Evolutionary conservation across 768 basidiomycete species (phyloP).

Genomic region (Ramaria sp.): DNA sequence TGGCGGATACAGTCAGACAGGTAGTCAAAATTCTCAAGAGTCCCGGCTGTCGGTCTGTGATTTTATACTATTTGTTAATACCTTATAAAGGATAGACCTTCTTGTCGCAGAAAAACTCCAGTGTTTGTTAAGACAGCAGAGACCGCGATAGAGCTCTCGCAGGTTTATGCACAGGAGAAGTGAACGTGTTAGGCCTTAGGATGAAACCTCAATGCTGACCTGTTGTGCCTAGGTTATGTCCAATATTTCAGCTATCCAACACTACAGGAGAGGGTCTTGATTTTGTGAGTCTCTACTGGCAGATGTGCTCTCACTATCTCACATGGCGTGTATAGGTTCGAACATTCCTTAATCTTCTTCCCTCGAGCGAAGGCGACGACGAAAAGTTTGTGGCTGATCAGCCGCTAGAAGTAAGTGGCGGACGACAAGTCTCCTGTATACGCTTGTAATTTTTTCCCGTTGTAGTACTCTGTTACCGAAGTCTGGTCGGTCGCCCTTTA

Average conservation of each 20-base stretch:
- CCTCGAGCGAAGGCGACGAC: slow-evolving; percentile 75
- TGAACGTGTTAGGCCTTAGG: slow-evolving; percentile 20
- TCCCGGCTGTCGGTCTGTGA: slow-evolving; percentile 76
- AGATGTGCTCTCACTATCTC: neutral
- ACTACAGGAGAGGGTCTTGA: slow-evolving; percentile 90
- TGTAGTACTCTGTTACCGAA: slow-evolving; percentile 74
- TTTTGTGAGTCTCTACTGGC: slow-evolving; percentile 34
- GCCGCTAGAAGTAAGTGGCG: slow-evolving; percentile 54
- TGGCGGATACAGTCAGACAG: slow-evolving; percentile 87
- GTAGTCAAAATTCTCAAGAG: slow-evolving; percentile 85
- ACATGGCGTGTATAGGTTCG: slow-evolving; percentile 42
- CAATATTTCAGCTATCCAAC: slow-evolving; percentile 88
- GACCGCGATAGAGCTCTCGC: slow-evolving; percentile 68
- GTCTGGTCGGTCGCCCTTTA: slow-evolving; percentile 15
- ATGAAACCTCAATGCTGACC: no score
- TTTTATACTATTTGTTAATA: neutral
- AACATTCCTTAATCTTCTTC: slow-evolving; percentile 83
- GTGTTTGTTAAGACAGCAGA: slow-evolving; percentile 80
- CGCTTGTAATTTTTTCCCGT: neutral
- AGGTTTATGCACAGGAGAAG: slow-evolving; percentile 66
- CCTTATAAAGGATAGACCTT: neutral
- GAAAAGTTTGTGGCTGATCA: slow-evolving; percentile 74
- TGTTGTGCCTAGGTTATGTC: slow-evolving; percentile 52
- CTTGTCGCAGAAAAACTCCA: slow-evolving; percentile 51
- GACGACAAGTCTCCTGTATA: neutral